These are phyloP conservation scores for Acidomyces sp. DNA, from an alignment of 495 filamentous ascomycete genomes.

Conservation along the genomic window DNA sequence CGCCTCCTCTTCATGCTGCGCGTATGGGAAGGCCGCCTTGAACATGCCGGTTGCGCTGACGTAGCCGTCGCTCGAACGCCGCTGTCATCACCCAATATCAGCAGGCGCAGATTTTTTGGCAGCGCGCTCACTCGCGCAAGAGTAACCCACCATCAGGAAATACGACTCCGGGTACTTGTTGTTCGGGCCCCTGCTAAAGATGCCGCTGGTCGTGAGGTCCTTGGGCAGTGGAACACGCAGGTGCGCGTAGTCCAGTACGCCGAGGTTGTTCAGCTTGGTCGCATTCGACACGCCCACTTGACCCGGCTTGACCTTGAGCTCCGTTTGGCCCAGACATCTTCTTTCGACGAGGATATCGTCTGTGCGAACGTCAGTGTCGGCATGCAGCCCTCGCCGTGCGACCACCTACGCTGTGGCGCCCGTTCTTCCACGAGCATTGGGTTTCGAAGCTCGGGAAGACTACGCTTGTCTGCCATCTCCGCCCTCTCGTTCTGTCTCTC, in stretches of 20 bases:
- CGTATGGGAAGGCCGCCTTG: slow-evolving; percentile 95
- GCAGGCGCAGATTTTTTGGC: neutral
- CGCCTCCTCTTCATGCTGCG: slow-evolving; percentile 69
- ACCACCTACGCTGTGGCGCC: slow-evolving; percentile 47
- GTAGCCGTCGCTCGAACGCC: slow-evolving; percentile 85
- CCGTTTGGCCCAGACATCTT: slow-evolving; percentile 81
- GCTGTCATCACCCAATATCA: slow-evolving; percentile 34
- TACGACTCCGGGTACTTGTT: slow-evolving; percentile 64
- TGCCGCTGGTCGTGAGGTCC: slow-evolving; percentile 72
- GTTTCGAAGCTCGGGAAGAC: slow-evolving; percentile 59
- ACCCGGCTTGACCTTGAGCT: slow-evolving; percentile 66
- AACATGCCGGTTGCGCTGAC: slow-evolving; percentile 98
- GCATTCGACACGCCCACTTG: slow-evolving; percentile 51
- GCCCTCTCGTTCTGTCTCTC: slow-evolving; percentile 18
- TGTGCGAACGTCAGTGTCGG: slow-evolving; percentile 29
- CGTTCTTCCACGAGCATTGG: slow-evolving; percentile 62
- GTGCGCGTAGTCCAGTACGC: slow-evolving; percentile 90
- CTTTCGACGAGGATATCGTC: slow-evolving; percentile 72
- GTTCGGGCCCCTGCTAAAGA: slow-evolving; percentile 56
- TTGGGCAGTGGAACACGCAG: slow-evolving; percentile 81
- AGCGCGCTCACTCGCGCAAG: neutral
- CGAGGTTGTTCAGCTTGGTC: slow-evolving; percentile 55
- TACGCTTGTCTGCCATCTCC: slow-evolving; percentile 44
- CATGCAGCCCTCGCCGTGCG: neutral
- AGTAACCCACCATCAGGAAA: slow-evolving; percentile 72